Evolutionary conservation across 2,329 filamentous ascomycete genomes (phyloP), one percentile per base, ranked within the genome.

Genomic region (Ophioceras dolichostomum): DNA sequence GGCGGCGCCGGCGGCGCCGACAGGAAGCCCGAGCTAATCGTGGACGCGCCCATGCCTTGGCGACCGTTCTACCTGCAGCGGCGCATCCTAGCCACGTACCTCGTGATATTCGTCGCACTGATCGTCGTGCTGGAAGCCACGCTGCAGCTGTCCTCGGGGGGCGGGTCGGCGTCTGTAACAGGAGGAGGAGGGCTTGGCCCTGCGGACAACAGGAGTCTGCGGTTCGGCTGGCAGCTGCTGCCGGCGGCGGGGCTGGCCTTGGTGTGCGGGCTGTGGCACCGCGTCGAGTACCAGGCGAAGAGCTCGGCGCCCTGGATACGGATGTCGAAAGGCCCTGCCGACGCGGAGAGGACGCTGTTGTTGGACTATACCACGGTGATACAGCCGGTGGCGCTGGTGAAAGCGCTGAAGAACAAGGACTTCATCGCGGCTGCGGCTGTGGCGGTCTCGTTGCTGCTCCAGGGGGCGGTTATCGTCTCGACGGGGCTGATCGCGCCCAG

Each of bases 211-310:
- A 51, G 7, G 13, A 38, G 35, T 2, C 37, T 40, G 7, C 52
- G 56, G 21, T 60, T 60, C 24, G 36, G 60, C 19, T 62, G 58
- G 53, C 54, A 59, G 35, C 58, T 59, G 36, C 52, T 50, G 10
- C 53, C 54, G 3, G 53, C 56, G 0, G 48, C 55, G 9, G 39
- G 62, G 10, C 46, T 61, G 32, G 51, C 51, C 4, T 36, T 58
- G 0, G 42, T 58, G 13, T 53, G 56, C 4, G 52, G 49, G 10
- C 26, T 53, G 8, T 63, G 60, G 58, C 44, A 43, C 9, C 50
- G 59, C 13, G 57, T 59, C 9, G 60, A 63, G 34, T 59, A 56
- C 37, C 60, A 63, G 40, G 48, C 56, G n/a, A 57, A 56, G 29
- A 43, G 49, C 9, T 45, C 49, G 1, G 59, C 60, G 24, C 60